Evolutionary conservation across 1,139 yeast genomes (phyloP), one percentile per base, ranked within the genome.

Genomic region (Fermentozyma sake): DNA sequence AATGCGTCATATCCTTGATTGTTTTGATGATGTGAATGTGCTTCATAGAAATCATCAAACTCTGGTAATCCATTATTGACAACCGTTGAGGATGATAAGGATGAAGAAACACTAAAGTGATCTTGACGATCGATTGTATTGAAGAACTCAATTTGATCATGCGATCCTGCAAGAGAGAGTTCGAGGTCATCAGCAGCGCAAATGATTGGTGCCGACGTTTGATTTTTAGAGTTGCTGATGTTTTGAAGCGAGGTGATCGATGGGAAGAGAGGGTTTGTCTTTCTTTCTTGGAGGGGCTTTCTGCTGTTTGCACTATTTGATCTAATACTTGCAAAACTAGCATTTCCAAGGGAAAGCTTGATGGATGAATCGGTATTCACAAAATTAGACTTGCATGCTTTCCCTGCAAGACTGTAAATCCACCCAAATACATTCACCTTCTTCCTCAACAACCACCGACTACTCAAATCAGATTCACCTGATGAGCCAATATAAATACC

Each of bases 121-220:
- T 3, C 5, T 19, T 19, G 22, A 15, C 14, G 14, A 11, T 11
- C 25, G 21, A 26, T 22, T 10, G n/a, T 22, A 11, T 32, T 31
- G 23, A 39, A 39, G 24, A 42, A 40, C 35, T 42, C 46, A 26
- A 42, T 42, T 28, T 35, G 44, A 28, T 42, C 44, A 23, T 34
- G 24, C 21, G 37, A 35, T 5, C 35, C 44, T 7, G 32, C 24
- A 9, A 42, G 33, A 7, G 42, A 28, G 14, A 42, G 35, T 13
- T 33, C 37, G 19, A 42, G 32, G 29, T 40, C 44, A 22, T 42
- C 46, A 9, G 46, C 46, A 7, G 46, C 46, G 22, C 46, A 42
- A 16, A 16, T 18, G 20, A 24, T 21, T 6, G 26, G 26, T 15
- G 14, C 10, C 12, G 5, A 13, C 8, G 23, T 19, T 16, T 18